Evolutionary conservation across 148 eudicot genomes (phyloP).

Genomic region (Polygonum aviculare): DNA sequence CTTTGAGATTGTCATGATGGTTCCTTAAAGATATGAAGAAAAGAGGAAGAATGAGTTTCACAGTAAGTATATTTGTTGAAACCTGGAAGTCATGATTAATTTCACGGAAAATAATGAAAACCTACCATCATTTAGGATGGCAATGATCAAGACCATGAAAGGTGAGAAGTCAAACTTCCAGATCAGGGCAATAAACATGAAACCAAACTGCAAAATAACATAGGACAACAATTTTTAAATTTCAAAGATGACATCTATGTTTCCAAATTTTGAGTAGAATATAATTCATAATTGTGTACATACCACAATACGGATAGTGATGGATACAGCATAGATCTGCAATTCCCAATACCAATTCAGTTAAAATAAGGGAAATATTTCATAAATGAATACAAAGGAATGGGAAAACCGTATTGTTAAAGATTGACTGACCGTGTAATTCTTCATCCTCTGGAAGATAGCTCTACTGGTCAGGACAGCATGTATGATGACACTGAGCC

Average conservation of each 20-base stretch:
- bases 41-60: background rate
- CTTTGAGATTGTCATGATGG: constrained; percentile 48
- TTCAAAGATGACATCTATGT: background rate
- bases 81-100: background rate
- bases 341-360: background rate
- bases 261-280: background rate
- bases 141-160: constrained; percentile 17
- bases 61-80: background rate
- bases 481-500: constrained; percentile 5
- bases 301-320: constrained; percentile 19
- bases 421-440: background rate
- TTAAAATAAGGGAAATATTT: background rate
- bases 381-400: background rate
- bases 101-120: background rate
- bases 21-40: constrained; percentile 18
- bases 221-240: background rate
- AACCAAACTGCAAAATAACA: constrained; percentile 14
- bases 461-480: constrained; percentile 7
- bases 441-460: constrained; percentile 1
- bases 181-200: constrained; percentile 15
- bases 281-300: background rate
- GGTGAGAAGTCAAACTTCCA: constrained; percentile 18
- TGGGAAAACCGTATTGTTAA: background rate
- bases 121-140: constrained; percentile 29
- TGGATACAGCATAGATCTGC: constrained; percentile 18